These are phyloP conservation scores for Hyaloscypha hepaticicola DNA, from an alignment of 495 filamentous ascomycete species.

Conservation along the genomic window DNA sequence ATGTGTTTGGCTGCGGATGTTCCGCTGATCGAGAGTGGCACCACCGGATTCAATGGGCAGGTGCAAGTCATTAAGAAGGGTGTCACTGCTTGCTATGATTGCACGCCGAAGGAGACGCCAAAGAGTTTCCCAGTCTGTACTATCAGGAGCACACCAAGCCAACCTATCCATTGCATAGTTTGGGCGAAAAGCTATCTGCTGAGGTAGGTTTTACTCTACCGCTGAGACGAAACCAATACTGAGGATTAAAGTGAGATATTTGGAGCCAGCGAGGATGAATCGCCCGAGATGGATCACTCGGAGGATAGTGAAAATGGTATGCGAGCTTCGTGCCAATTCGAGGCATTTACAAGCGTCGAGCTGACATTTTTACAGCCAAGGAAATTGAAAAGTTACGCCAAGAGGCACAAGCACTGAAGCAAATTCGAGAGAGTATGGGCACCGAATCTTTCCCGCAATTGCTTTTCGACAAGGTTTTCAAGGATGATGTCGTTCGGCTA, in stretches of 20 bases:
- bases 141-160: constrained; percentile 89
- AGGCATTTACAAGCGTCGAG: background rate
- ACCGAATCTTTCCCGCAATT: constrained; percentile 73
- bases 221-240: background rate
- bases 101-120: constrained; percentile 80
- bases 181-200: constrained; percentile 98
- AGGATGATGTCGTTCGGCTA: constrained; percentile 77
- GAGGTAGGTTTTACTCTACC: constrained; percentile 45
- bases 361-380: constrained; percentile 46
- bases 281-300: constrained; percentile 69
- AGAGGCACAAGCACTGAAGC: constrained; percentile 79
- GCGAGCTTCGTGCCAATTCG: background rate
- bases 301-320: constrained; percentile 78
- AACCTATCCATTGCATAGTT: constrained; percentile 99
- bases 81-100: constrained; percentile 96
- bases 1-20: constrained; percentile 95
- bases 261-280: constrained; percentile 83
- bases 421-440: constrained; percentile 80
- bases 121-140: constrained; percentile 95
- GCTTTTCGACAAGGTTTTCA: constrained; percentile 93
- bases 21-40: constrained; percentile 93
- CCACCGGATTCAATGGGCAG: constrained; percentile 96
- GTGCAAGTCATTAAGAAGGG: constrained; percentile 95
- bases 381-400: constrained; percentile 84
- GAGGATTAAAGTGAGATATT: constrained; percentile 68